Base-by-base conservation (phyloP, 2,329 filamentous ascomycete species). In the Ophioceras dolichostomum region DNA sequence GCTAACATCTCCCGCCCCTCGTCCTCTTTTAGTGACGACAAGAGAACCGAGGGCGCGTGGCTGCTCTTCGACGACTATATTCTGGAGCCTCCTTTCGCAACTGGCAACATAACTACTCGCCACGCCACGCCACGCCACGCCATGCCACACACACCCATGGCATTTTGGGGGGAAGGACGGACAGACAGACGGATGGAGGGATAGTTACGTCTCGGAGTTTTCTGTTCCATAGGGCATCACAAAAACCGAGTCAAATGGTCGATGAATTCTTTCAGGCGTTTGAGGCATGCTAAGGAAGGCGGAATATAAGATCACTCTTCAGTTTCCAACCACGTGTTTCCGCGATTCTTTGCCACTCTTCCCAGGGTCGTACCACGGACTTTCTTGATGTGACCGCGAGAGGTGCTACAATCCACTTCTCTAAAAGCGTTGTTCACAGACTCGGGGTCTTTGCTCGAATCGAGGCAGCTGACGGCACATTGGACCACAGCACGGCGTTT, bases 221-320 rank as follows among this genome's bases (percentile, higher is more conserved):
- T 26, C 12, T 26, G 22, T 26, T n/a, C 22, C 22, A 26, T 12
- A 12, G 22, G 12, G 22, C 8, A 26, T 8, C 22, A 26, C 22
- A 12, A 26, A 26, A 12, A 26, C n/a, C n/a, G n/a, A n/a, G n/a
- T n/a, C n/a, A n/a, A n/a, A n/a, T n/a, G n/a, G n/a, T n/a, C n/a
- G n/a, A n/a, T n/a, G n/a, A n/a, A n/a, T n/a, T n/a, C n/a, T n/a
- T n/a, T 36, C 22, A 36, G 34, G 34, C 34, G 34, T 36, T 36
- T 26, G 17, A 30, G 34, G 34, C 22, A 19, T 36, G 34, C 34
- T 36, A 29, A 36, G 34, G 34, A 36, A 19, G 34, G 34, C 34
- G 34, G 34, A 36, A 36, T 36, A 30, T 19, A 28, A 16, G 28
- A 36, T 29, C 24, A 28, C 20, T 29, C 26, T 36, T 27, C 24